Evolutionary conservation across 805 yeast species (phyloP).

Genomic region (Kazachstania martiniae): DNA sequence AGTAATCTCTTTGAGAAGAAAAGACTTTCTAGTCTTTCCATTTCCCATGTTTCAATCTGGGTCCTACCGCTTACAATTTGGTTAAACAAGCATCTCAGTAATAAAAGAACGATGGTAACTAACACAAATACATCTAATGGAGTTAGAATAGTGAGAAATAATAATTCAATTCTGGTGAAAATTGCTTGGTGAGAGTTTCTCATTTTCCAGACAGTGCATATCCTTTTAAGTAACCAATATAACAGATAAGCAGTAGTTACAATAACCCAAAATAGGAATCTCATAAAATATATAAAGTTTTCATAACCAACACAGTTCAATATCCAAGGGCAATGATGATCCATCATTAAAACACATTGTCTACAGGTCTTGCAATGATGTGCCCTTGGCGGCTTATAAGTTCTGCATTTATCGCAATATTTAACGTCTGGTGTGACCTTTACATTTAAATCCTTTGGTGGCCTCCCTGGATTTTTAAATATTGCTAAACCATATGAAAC

Average conservation of each 20-base stretch:
- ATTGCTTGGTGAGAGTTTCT: conserved; percentile 45
- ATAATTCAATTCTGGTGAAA: conserved; percentile 40
- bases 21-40: conserved; percentile 66
- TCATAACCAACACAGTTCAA: conserved; percentile 76
- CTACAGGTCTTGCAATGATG: conserved; percentile 80
- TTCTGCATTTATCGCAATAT: conserved; percentile 64
- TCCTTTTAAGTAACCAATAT: conserved; percentile 32
- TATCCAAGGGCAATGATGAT: conserved; percentile 93
- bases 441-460: conserved; percentile 32
- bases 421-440: conserved; percentile 41
- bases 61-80: conserved; percentile 58
- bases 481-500: conserved; percentile 66
- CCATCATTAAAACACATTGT: conserved; percentile 76
- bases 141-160: conserved; percentile 41
- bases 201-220: conserved; percentile 35
- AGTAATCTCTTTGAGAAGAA: conserved; percentile 41
- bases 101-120: conserved; percentile 46
- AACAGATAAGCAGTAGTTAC: conserved; percentile 39
- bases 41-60: conserved; percentile 89
- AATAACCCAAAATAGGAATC: conserved; percentile 63
- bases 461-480: conserved; percentile 52
- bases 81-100: conserved; percentile 49
- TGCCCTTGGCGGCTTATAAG: conserved; percentile 68
- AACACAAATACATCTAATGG: conserved; percentile 51
- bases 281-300: conserved; percentile 68